Evolutionary conservation across 176 grass and related monocot species (phyloP).

Genomic region (Lolium rigidum): DNA sequence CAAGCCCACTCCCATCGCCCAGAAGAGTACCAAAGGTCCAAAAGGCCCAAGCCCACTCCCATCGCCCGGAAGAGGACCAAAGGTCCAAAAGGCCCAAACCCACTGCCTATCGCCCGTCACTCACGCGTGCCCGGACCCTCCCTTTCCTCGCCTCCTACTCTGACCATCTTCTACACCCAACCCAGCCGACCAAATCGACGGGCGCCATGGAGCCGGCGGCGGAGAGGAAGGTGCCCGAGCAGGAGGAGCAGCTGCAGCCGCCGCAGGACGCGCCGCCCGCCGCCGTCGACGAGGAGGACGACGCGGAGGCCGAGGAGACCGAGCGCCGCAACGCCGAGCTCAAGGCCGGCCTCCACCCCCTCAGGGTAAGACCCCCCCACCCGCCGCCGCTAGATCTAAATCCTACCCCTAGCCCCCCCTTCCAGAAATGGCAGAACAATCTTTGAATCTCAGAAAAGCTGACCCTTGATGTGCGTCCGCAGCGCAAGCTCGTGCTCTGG

Average conservation of each 20-base stretch:
- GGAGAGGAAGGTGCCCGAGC: constrained; percentile 50
- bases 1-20: too few species aligned
- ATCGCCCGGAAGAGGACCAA: too few species aligned
- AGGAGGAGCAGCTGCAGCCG: constrained; percentile 45
- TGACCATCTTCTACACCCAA: constrained; percentile 3
- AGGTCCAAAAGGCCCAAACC: constrained; percentile 6
- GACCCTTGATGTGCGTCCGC: not conserved
- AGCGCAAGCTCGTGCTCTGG: constrained; percentile 95
- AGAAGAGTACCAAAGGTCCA: too few species aligned
- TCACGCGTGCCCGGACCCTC: constrained; percentile 13
- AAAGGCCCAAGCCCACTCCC: too few species aligned
- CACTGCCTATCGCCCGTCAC: not conserved
- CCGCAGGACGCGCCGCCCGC: constrained; percentile 34
- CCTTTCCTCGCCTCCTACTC: constrained; percentile 20
- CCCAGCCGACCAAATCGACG: constrained; percentile 40
- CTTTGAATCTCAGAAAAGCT: not conserved
- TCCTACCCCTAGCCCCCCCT: not conserved
- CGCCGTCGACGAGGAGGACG: constrained; percentile 46
- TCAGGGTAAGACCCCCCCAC: constrained; percentile 64
- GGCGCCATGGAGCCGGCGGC: constrained; percentile 39
- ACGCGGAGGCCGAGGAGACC: constrained; percentile 62
- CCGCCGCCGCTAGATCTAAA: constrained; percentile 43
- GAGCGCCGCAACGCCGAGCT: constrained; percentile 82
- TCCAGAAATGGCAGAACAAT: not conserved
- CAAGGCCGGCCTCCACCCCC: constrained; percentile 84